Percentiles rank a stretch among this genome's conserved stretches.
Evolutionary conservation across 352 stramenopile species (phyloP).

Genomic region (Phytophthora pseudosyringae): DNA sequence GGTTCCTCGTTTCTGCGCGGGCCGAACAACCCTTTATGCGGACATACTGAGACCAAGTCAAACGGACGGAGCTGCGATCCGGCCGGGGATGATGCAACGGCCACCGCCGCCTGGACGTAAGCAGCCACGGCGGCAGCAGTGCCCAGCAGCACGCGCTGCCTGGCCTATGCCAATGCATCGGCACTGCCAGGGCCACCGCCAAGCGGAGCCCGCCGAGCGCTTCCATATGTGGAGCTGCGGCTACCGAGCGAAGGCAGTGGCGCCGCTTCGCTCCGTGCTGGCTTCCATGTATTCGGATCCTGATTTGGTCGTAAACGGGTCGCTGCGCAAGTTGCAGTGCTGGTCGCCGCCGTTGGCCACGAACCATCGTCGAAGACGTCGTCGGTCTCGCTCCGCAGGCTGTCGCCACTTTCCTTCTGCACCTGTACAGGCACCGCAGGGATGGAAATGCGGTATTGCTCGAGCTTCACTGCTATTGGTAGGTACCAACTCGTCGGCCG

Average conservation of each 20-base stretch:
- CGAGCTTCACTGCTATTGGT: too few relatives aligned
- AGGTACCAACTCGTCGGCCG: too few relatives aligned
- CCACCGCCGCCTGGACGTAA: neutral
- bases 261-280: conserved; percentile 5
- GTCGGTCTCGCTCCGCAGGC: neutral
- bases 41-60: conserved; percentile 25
- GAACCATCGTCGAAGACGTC: neutral
- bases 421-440: too few relatives aligned
- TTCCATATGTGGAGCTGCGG: neutral
- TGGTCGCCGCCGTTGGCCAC: neutral
- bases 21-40: conserved; percentile 21
- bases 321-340: neutral
- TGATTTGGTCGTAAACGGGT: conserved; percentile 26
- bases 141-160: neutral
- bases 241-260: neutral
- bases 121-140: neutral
- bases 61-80: conserved; percentile 23
- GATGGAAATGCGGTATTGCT: too few relatives aligned
- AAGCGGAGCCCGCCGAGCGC: too few relatives aligned
- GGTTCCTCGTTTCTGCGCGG: conserved; percentile 20
- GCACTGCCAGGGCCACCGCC: neutral
- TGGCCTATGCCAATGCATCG: neutral
- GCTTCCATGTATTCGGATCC: conserved; percentile 21
- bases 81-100: conserved; percentile 23
- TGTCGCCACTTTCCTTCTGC: neutral